Base-by-base conservation (phyloP, 179 eudicot species). In the Drosera spatulata region DNA sequence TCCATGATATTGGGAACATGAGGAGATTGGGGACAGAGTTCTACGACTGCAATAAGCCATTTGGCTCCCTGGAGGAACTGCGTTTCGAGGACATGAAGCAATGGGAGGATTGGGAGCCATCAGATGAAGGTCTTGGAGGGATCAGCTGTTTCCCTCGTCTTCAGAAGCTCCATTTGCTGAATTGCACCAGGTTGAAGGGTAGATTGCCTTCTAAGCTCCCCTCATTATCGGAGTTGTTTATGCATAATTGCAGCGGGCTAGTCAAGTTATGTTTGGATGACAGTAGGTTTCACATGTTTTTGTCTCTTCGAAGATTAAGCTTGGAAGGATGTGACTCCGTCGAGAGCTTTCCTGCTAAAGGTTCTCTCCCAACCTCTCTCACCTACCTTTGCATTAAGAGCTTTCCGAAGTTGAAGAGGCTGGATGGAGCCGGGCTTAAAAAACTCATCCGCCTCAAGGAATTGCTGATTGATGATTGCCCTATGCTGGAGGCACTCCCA, bases 391-490 rank as follows among this genome's bases (percentile, higher is more conserved):
- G 5, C 9, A 5, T 4, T 4, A 45, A 4, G 6, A 45, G 48
- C 48, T 55, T 62, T 13, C 44, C 13, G 45, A 69, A 45, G 5
- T 9, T 4, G 48, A 45, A 5, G 48, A 4, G 5, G 5, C 48
- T 9, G 48, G 48, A 45, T 9, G 48, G 5, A 45, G 48, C 5
- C 6, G 48, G 6, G 6, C 48, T 45, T 45, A 5, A 45, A 45
- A 45, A n/a, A n/a, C n/a, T n/a, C n/a, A n/a, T n/a, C n/a, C n/a
- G 39, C 49, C 69, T 63, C 53, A 53, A 45, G 47, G 2, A 39
- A 0, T 58, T 75, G 42, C 0, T 0, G 5, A 65, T 71, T 15
- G 0, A 0, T 0, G 1, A 7, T 0, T 64, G 76, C 61, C 71
- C 63, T n/a, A 46, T 61, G 40, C 63, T 75, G 1, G 33, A 22